Percentiles rank a stretch among this genome's conserved stretches.
Evolutionary conservation across 495 filamentous ascomycete species (phyloP).

Genomic region (Daldinia vernicosa): DNA sequence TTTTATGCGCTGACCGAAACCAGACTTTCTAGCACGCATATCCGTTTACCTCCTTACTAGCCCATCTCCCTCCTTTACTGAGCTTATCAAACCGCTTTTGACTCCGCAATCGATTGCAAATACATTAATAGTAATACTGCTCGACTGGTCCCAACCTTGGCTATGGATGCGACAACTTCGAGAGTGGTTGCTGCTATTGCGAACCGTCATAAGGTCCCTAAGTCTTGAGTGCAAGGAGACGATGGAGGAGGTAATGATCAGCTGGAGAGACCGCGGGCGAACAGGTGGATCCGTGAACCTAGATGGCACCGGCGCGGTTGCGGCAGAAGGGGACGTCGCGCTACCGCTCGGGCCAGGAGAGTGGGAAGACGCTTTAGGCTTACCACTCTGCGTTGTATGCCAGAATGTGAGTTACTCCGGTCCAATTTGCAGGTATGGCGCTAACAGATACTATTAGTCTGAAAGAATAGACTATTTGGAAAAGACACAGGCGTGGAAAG

Average conservation of each 20-base stretch:
- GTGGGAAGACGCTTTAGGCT: slow-evolving; percentile 89
- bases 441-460: slow-evolving; percentile 64
- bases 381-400: slow-evolving; percentile 91
- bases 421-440: neutral
- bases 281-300: slow-evolving; percentile 60
- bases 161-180: slow-evolving; percentile 86
- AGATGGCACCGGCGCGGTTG: slow-evolving; percentile 54
- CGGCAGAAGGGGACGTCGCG: slow-evolving; percentile 67
- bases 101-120: slow-evolving; percentile 87
- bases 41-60: slow-evolving; percentile 88
- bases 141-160: slow-evolving; percentile 95
- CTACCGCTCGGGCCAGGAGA: slow-evolving; percentile 89
- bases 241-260: slow-evolving; percentile 82
- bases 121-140: slow-evolving; percentile 84
- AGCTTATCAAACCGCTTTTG: slow-evolving; percentile 83
- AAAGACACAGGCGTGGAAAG: slow-evolving; percentile 87
- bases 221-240: slow-evolving; percentile 79
- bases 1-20: slow-evolving; percentile 18
- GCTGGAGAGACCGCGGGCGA: slow-evolving; percentile 67
- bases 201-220: slow-evolving; percentile 76
- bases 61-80: slow-evolving; percentile 82
- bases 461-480: slow-evolving; percentile 90
- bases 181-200: slow-evolving; percentile 85
- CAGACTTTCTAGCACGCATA: slow-evolving; percentile 90
- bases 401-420: slow-evolving; percentile 74